These are phyloP conservation scores for Penicillium manginii DNA, from an alignment of 495 filamentous ascomycete genomes.

Conservation along the genomic window DNA sequence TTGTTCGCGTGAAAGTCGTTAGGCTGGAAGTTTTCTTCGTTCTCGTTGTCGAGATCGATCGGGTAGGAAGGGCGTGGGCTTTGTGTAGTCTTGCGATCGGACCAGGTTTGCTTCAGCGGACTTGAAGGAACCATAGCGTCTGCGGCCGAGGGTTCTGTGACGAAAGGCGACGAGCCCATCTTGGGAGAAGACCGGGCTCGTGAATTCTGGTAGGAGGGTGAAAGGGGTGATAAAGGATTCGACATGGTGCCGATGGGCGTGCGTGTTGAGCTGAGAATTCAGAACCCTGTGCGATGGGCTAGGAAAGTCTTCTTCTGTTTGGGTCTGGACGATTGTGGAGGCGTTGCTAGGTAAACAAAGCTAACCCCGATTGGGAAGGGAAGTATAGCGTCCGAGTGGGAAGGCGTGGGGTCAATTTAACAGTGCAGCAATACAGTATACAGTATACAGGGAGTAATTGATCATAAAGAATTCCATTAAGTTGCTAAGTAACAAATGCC, in stretches of 20 bases:
- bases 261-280: neutral
- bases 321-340: constrained; percentile 24
- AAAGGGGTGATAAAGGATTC: constrained; percentile 49
- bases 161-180: constrained; percentile 31
- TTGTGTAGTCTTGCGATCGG: constrained; percentile 14
- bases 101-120: constrained; percentile 36
- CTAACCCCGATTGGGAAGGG: constrained; percentile 35
- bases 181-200: constrained; percentile 42
- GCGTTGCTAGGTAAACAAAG: constrained; percentile 51
- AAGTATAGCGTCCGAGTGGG: neutral
- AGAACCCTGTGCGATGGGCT: neutral
- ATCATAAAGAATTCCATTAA: neutral
- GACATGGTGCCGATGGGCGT: constrained; percentile 34
- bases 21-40: constrained; percentile 24
- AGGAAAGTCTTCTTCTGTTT: constrained; percentile 19
- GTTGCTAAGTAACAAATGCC: neutral
- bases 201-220: constrained; percentile 47
- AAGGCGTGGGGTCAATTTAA: neutral
- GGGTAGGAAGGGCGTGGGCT: constrained; percentile 15
- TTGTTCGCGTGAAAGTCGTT: constrained; percentile 18
- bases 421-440: too few species aligned
- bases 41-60: constrained; percentile 20
- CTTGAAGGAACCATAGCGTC: constrained; percentile 35
- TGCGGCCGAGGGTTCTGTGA: constrained; percentile 32
- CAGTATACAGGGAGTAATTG: too few species aligned